These are phyloP conservation scores for Colletotrichum theobromicola DNA, from an alignment of 2,329 filamentous ascomycete species.

Conservation along the genomic window DNA sequence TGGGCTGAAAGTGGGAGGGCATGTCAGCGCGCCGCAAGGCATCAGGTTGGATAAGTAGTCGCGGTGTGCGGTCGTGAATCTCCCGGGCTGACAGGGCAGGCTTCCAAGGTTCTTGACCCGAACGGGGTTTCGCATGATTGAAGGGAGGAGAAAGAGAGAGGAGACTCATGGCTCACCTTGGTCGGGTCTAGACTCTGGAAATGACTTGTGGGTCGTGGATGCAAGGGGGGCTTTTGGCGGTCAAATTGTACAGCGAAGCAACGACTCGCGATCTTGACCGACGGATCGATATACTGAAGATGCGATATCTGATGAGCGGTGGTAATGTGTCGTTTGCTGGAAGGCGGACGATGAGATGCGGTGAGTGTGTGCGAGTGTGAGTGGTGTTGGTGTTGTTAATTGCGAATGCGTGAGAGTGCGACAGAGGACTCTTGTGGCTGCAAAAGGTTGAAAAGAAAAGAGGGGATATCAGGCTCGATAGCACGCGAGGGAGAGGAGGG, in stretches of 20 bases:
- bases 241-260: conserved; percentile 17
- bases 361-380: not conserved
- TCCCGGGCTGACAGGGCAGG: not conserved
- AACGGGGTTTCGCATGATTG: conserved; percentile 17
- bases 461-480: conserved; percentile 20
- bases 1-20: conserved; percentile 11
- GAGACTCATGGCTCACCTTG: conserved; percentile 24
- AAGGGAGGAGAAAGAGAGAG: conserved; percentile 21
- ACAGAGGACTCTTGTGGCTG: conserved; percentile 4
- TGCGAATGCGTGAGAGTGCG: not conserved
- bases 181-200: conserved; percentile 22
- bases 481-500: conserved; percentile 21
- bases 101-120: conserved; percentile 9
- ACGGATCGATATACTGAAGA: not conserved
- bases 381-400: not conserved
- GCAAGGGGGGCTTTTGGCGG: conserved; percentile 23
- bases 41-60: conserved; percentile 19
- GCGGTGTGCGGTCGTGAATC: conserved; percentile 7
- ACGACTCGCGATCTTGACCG: not conserved
- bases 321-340: not conserved
- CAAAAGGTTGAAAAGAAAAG: conserved; percentile 20
- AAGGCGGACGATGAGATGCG: not conserved
- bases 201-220: conserved; percentile 25
- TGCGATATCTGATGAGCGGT: not conserved
- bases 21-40: conserved; percentile 19